Evolutionary conservation across 805 yeast genomes (phyloP), one percentile per base, ranked within the genome.

Genomic region (Wilhelminamyces savonicus): DNA sequence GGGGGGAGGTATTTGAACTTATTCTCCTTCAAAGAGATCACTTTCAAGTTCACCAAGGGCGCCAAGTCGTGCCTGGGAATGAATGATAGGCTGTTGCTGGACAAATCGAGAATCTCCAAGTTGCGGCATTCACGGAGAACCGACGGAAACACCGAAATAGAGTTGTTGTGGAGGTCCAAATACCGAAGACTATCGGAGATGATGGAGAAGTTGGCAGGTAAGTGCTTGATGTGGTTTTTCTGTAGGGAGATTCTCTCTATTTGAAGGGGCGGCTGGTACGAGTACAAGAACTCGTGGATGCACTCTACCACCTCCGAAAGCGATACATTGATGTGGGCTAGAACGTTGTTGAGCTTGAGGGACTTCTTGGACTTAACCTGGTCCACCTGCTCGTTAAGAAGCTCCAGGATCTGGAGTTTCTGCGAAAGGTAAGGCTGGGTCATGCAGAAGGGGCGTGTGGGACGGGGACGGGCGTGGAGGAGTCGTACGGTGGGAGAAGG

Each of bases 91-190:
- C 49, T 52, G 48, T 83, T 83, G 21, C 61, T 54, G 13, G 86
- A 76, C 13, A 82, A 50, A 51, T 83, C 90, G 24, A 83, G 52
- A 29, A 77, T 76, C 43, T 80, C 88, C 31, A 83, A 54, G 6
- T 63, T 59, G 9, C 46, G 43, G 23, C 69, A 60, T 3, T 47
- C 46, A 13, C 43, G 35, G 35, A 74, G 43, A 5, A 64, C 51
- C 2, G 43, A 50, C 0, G 94, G 87, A 26, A 83, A 66, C 26
- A 56, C 62, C 3, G 60, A 40, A 29, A 84, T 63, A 26, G 56
- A 48, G 49, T 84, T 84, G 35, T 66, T 61, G 47, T 82, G 82
- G 26, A 84, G 53, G 50, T 83, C 90, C 33, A 84, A 54, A 38
- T 76, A 79, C 31, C 73, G 61, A 30, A 82, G 54, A 25, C 61